Percentiles rank a stretch among this genome's conserved stretches.
These are phyloP conservation scores for Vaccinium myrtillus DNA, from an alignment of 148 eudicot genomes.

Conservation along the genomic window DNA sequence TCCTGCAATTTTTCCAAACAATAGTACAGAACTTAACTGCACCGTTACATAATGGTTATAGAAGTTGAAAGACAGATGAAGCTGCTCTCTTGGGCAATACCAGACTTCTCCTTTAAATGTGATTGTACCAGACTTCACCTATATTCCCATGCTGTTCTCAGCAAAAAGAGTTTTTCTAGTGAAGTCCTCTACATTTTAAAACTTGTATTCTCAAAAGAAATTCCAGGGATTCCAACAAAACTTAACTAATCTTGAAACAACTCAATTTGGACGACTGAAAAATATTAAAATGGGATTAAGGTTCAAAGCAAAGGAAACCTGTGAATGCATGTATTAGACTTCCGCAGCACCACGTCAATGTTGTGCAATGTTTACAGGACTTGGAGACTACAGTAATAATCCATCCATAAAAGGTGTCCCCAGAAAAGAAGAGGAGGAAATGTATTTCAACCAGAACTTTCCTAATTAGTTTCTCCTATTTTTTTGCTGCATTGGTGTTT, in stretches of 20 bases:
- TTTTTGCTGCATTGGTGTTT: not conserved
- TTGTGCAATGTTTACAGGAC: not conserved
- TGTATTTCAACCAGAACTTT: not conserved
- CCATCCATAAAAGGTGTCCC: not conserved
- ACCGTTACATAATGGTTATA: not conserved
- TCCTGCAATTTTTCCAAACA: conserved; percentile 42
- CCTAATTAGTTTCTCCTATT: not conserved
- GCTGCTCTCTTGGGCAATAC: not conserved
- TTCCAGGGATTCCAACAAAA: not conserved
- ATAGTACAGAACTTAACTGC: not conserved
- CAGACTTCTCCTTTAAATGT: not conserved
- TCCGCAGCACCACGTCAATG: too few relatives aligned
- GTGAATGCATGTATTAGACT: not conserved
- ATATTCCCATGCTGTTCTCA: not conserved
- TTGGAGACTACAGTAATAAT: not conserved
- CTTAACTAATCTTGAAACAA: not conserved
- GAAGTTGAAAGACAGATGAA: not conserved
- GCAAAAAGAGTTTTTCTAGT: not conserved
- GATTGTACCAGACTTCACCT: not conserved
- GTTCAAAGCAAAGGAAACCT: not conserved
- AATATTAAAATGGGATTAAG: not conserved
- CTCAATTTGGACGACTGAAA: not conserved
- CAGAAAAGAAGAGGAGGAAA: not conserved
- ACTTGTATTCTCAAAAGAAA: not conserved
- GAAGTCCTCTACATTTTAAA: not conserved